phyloP scores from a whole-genome alignment of 306 rosid genomes.

The Echinosophora koreensis region DNA sequence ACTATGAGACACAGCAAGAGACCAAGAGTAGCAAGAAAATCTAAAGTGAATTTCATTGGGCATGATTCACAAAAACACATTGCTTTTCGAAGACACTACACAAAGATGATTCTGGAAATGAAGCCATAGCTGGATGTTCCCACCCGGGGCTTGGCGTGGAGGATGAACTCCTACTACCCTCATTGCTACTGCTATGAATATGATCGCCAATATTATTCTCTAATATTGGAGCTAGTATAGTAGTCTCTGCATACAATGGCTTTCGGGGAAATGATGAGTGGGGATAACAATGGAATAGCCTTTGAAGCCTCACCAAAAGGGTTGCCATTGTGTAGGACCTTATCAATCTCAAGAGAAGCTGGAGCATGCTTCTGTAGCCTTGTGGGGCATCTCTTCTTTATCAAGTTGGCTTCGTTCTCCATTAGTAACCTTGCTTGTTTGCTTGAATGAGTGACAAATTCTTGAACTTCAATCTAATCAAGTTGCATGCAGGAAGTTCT shows the following conservation, averaged over 20 bases:
- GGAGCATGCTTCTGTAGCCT: conserved; percentile 82
- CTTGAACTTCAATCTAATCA: background rate
- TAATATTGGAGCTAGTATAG: background rate
- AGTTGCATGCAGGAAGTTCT: background rate
- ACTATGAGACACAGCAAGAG: background rate
- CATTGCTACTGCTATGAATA: background rate
- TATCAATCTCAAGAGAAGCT: conserved; percentile 62
- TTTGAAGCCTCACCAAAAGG: conserved; percentile 51
- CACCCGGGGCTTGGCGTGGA: conserved; percentile 49
- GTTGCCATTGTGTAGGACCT: conserved; percentile 23
- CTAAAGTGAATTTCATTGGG: conserved; percentile 46
- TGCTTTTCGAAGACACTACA: conserved; percentile 64
- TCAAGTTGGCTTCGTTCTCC: conserved; percentile 38
- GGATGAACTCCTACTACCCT: background rate
- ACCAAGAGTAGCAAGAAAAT: background rate
- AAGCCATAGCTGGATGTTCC: conserved; percentile 68
- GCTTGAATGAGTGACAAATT: background rate
- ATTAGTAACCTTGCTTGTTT: conserved; percentile 3
- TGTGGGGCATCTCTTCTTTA: conserved; percentile 48
- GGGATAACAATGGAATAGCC: conserved; percentile 78
- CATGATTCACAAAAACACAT: conserved; percentile 57
- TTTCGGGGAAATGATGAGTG: conserved; percentile 64
- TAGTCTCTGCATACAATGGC: conserved; percentile 44
- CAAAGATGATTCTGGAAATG: conserved; percentile 58
- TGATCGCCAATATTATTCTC: conserved; percentile 16